Base-by-base conservation (phyloP, 1,284 basidiomycete genomes). In the Rhizopogon hawkerae region DNA sequence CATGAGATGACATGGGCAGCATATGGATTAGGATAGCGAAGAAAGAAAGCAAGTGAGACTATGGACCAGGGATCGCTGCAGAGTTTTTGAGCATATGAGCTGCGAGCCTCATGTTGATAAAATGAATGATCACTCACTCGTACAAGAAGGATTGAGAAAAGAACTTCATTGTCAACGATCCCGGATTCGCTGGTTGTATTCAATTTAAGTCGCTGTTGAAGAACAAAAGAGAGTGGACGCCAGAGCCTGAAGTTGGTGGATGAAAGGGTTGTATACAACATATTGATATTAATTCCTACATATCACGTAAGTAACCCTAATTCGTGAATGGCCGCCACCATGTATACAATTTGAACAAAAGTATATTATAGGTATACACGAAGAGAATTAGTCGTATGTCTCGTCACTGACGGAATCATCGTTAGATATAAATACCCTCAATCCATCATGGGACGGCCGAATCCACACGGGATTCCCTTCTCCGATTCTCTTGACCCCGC, bases 11-110 rank as follows among this genome's bases (percentile, higher is more conserved):
- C 89, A 68, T 98, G 95, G 9, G 90, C 78, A 5, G 95, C 91
- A 60, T 91, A 90, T 37, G 95, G 94, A 67, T 98, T 98, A 3
- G 96, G 95, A 67, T 98, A 98, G 56, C 96, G 87, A 54, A 97
- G 76, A 62, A 94, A 92, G 74, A 91, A 98, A 13, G 94, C 94
- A 56, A 94, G 77, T 34, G 91, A 84, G 49, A 95, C 89, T 54
- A 92, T 92, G 50, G 89, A 78, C 89, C 89, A 93, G 65, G 87
- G 78, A 79, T 91, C 87, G 75, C 89, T 91, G 64, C 5, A 38
- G 36, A 38, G 9, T 38, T 35, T 35, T 48, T 5, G 11, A 2
- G 11, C 38, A 13, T 16, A 23, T 35, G 18, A 13, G 6, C 5
- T 14, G 16, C n/a, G 31, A 4, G 14, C 38, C 33, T 26, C n/a